Percentiles rank a stretch among this genome's conserved stretches.
Conservation (phyloP, 768 basidiomycete genomes). For the Termitomyces sp. region DNA sequence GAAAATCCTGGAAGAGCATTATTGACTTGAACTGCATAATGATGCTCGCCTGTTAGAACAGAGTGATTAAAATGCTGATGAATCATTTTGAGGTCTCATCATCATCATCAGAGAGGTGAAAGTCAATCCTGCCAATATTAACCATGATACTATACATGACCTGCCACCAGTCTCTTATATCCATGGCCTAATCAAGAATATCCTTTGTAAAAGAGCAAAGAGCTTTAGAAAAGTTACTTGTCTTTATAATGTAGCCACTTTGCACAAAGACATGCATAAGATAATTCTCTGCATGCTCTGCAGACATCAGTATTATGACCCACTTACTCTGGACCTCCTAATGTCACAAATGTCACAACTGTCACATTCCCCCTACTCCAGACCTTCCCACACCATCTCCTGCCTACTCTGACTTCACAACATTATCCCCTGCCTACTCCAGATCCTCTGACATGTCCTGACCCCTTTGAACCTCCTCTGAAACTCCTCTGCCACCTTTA, state of each 20-base stretch:
- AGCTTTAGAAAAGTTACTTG: not conserved
- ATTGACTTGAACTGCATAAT: not conserved
- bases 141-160: constrained; percentile 1
- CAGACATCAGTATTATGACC: too few relatives aligned
- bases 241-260: not conserved
- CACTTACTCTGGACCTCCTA: too few relatives aligned
- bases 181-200: not conserved
- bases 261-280: not conserved
- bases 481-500: too few relatives aligned
- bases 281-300: not conserved
- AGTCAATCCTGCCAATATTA: not conserved
- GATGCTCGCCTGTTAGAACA: not conserved
- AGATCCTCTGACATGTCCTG: too few relatives aligned
- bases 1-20: not conserved
- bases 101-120: not conserved
- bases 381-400: too few relatives aligned
- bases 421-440: too few relatives aligned
- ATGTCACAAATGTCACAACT: too few relatives aligned
- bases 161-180: not conserved
- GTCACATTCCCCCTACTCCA: too few relatives aligned
- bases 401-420: too few relatives aligned
- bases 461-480: too few relatives aligned
- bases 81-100: not conserved
- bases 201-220: not conserved
- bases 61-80: not conserved